These are phyloP conservation scores for Tetraselmis chui DNA, from an alignment of 139 green algal genomes.

Conservation along the genomic window DNA sequence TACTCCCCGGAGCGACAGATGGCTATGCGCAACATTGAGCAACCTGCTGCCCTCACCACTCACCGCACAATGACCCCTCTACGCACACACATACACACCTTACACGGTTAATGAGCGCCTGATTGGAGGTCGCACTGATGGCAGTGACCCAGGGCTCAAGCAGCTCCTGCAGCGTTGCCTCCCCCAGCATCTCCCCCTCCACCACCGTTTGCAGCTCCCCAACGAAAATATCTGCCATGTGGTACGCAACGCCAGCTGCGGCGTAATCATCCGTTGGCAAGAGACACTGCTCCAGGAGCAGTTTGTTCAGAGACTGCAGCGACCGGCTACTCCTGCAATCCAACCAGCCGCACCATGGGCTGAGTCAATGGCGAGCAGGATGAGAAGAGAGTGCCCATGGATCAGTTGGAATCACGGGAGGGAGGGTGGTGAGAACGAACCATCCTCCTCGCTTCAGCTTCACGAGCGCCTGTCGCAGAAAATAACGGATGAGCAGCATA, in stretches of 20 bases:
- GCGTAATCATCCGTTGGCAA: slow-evolving; percentile 20
- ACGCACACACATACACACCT: slow-evolving; percentile 20
- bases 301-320: slow-evolving; percentile 23
- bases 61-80: background rate
- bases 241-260: slow-evolving; percentile 54
- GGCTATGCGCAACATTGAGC: too few relatives aligned
- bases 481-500: slow-evolving; percentile 77
- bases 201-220: slow-evolving; percentile 46
- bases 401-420: background rate
- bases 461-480: slow-evolving; percentile 44
- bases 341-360: slow-evolving; percentile 15
- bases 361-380: background rate
- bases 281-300: slow-evolving; percentile 37
- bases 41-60: background rate
- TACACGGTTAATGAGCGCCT: slow-evolving; percentile 24
- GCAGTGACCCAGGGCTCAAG: slow-evolving; percentile 47
- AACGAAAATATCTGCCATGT: slow-evolving; percentile 71
- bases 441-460: slow-evolving; percentile 31
- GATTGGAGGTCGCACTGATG: slow-evolving; percentile 19
- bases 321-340: background rate
- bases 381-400: background rate
- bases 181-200: slow-evolving; percentile 4
- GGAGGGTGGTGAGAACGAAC: slow-evolving; percentile 19
- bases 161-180: slow-evolving; percentile 27
- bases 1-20: background rate